A percentile compares a stretch with the other conserved stretches of the same genome.
These are phyloP conservation scores for Tylopilus intermedius DNA, from an alignment of 768 basidiomycete genomes.

Conservation along the genomic window DNA sequence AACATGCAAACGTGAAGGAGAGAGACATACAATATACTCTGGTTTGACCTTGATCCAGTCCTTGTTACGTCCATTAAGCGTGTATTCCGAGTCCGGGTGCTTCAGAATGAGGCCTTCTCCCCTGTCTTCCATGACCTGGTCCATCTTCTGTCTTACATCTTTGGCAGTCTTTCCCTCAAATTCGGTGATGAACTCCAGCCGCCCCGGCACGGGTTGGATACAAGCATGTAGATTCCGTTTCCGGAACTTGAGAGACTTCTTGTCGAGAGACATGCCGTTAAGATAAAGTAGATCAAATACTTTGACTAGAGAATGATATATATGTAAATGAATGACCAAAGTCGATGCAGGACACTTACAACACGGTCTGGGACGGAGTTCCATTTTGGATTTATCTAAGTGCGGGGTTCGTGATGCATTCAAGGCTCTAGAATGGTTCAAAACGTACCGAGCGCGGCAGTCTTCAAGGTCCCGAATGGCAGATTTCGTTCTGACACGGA, in stretches of 20 bases:
- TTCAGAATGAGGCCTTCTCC: constrained; percentile 96
- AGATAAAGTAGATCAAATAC: constrained; percentile 91
- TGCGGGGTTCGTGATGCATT: not conserved
- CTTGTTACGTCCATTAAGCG: constrained; percentile 79
- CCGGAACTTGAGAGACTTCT: constrained; percentile 66
- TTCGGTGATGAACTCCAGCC: constrained; percentile 74
- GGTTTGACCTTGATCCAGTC: constrained; percentile 96
- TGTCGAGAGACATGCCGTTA: constrained; percentile 74
- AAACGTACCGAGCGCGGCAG: constrained; percentile 72
- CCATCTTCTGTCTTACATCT: constrained; percentile 77
- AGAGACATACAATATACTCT: constrained; percentile 67
- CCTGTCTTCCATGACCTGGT: constrained; percentile 73
- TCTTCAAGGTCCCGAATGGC: constrained; percentile 92
- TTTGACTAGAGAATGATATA: constrained; percentile 63
- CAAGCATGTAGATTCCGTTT: constrained; percentile 72
- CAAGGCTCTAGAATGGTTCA: not conserved
- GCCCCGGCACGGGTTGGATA: constrained; percentile 65
- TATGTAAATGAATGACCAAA: not conserved
- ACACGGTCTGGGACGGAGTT: constrained; percentile 80
- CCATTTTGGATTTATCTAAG: constrained; percentile 65
- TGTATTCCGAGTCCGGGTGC: constrained; percentile 73
- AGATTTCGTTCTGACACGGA: constrained; percentile 82
- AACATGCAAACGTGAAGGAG: not conserved
- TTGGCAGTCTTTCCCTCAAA: constrained; percentile 71
- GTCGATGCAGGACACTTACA: constrained; percentile 47